Percentiles rank a stretch among this genome's conserved stretches.
Conservation (phyloP, 805 yeast species). For the Hermanozyma aechmeae region DNA sequence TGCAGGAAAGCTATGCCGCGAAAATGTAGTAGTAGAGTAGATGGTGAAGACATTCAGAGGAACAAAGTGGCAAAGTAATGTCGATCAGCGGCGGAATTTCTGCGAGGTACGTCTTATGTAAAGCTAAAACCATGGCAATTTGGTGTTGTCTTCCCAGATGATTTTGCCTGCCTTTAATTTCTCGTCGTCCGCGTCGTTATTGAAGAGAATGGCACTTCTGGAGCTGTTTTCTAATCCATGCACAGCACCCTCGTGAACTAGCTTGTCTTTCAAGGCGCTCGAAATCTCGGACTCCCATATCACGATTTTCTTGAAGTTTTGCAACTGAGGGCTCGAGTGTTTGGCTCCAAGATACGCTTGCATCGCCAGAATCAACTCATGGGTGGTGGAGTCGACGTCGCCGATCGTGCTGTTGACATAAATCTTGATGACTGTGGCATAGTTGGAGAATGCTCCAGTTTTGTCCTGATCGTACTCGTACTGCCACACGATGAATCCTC, state of each 20-base stretch:
- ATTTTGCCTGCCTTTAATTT: slow-evolving; percentile 16
- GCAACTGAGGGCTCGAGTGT: slow-evolving; percentile 6
- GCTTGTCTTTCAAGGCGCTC: slow-evolving; percentile 5
- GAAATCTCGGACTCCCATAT: slow-evolving; percentile 28
- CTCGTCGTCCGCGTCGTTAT: slow-evolving; percentile 16
- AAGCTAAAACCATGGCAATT: slow-evolving; percentile 35
- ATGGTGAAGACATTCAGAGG: no score
- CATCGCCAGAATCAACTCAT: no score
- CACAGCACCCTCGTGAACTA: slow-evolving; percentile 9
- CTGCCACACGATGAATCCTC: slow-evolving; percentile 27
- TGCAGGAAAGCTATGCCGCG: no score
- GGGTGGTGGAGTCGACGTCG: no score
- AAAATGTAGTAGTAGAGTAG: no score
- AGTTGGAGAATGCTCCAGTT: slow-evolving; percentile 10
- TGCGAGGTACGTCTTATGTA: no score
- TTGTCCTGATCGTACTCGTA: slow-evolving; percentile 6
- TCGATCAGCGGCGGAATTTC: no score
- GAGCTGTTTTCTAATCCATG: slow-evolving; percentile 24
- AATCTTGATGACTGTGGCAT: slow-evolving; percentile 19
- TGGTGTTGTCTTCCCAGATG: slow-evolving; percentile 33
- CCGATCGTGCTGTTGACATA: no score
- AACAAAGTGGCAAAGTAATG: no score
- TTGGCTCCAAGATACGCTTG: slow-evolving; percentile 8
- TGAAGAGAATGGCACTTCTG: slow-evolving; percentile 24
- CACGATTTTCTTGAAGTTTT: slow-evolving; percentile 12